Evolutionary conservation across 495 filamentous ascomycete genomes (phyloP), one percentile per base, ranked within the genome.

Genomic region (Xylaria sp.): DNA sequence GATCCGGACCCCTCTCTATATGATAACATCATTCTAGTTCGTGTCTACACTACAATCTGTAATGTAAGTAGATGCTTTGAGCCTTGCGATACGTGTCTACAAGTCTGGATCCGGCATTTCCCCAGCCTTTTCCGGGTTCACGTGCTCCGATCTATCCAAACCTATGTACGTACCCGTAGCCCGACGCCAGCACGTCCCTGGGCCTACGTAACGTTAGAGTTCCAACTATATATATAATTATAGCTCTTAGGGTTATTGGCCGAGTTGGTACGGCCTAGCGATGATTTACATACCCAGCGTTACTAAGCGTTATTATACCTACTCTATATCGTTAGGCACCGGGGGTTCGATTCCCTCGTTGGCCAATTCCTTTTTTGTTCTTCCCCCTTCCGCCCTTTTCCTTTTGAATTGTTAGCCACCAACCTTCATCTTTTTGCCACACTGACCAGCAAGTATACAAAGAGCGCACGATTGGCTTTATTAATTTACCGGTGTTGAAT

Each of bases 281-380:
- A 52, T 52, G 21, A n/a, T 52, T 11, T 41, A 26, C n/a, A 24
- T 52, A 24, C 5, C 3, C 2, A 52, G 24, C 24, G 12, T 24
- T 5, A n/a, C n/a, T n/a, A n/a, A n/a, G n/a, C 46, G 46, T 21
- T 50, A 24, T 9, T 52, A 52, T 52, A 52, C 21, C 26, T 52
- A 52, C 48, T 52, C 21, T 26, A 26, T 52, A 52, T 52, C 5
- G 24, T 46, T 63, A 63, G 61, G 61, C 15, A 26, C 40, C 14
- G 61, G 40, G 61, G 61, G 61, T 63, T 63, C 61, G 61, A 63
- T 63, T 63, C 61, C 61, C 61, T 44, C 40, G 40, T 29, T 11
- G 61, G 40, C 61, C 29, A 58, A 17, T 35, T 9, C 6, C 5
- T 33, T 33, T 46, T 46, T 33, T 1, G 7, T 15, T 21, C n/a